These are phyloP conservation scores for Wickerhamomyces silvicola DNA, from an alignment of 805 yeast genomes.

Conservation along the genomic window DNA sequence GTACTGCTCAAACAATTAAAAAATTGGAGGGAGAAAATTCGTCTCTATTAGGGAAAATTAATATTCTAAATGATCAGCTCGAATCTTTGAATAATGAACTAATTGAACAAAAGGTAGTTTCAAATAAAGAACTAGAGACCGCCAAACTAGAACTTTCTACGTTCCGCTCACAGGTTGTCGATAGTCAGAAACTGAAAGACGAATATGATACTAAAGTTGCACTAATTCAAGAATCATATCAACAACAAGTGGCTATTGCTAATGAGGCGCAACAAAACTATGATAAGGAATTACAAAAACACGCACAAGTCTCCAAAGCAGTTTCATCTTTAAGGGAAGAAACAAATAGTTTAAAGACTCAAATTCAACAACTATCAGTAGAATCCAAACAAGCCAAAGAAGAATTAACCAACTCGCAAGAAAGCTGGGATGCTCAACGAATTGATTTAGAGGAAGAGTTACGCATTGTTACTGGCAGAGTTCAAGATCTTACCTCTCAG, in stretches of 20 bases:
- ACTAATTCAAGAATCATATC: slow-evolving; percentile 30
- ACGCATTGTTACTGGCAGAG: slow-evolving; percentile 34
- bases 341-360: slow-evolving; percentile 23
- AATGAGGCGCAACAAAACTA: slow-evolving; percentile 46
- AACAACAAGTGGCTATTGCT: slow-evolving; percentile 40
- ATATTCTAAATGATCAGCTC: slow-evolving; percentile 26
- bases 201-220: slow-evolving; percentile 26
- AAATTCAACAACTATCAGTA: slow-evolving; percentile 19
- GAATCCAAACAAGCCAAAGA: slow-evolving; percentile 26
- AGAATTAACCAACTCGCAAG: slow-evolving; percentile 30
- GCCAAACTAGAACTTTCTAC: slow-evolving; percentile 12
- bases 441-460: slow-evolving; percentile 40
- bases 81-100: slow-evolving; percentile 26
- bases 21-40: slow-evolving; percentile 17
- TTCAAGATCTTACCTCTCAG: slow-evolving; percentile 58
- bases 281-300: slow-evolving; percentile 47
- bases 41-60: slow-evolving; percentile 13
- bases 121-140: slow-evolving; percentile 15
- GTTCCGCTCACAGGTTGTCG: slow-evolving; percentile 15
- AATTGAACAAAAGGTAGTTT: slow-evolving; percentile 19
- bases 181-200: slow-evolving; percentile 20
- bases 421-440: slow-evolving; percentile 41
- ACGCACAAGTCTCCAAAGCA: slow-evolving; percentile 42
- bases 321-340: slow-evolving; percentile 35
- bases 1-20: slow-evolving; percentile 13